phyloP scores from a whole-genome alignment of 1,139 yeast species.

The Taphrina pruni region DNA sequence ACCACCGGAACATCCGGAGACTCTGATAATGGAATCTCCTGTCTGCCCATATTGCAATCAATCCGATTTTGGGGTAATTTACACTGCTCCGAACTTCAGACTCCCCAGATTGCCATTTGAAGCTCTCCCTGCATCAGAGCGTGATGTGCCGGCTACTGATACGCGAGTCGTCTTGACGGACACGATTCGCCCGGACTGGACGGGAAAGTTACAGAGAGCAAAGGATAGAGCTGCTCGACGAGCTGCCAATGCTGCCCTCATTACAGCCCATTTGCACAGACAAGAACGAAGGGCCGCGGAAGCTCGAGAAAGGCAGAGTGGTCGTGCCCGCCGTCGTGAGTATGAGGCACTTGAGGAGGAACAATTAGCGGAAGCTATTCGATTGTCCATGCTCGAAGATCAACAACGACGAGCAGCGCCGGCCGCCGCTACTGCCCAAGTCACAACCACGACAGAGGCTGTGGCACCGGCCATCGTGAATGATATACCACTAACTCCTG shows the following conservation, averaged over 20 bases:
- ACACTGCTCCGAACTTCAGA: constrained; percentile 60
- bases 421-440: background rate
- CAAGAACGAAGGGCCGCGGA: constrained; percentile 37
- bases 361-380: constrained; percentile 58
- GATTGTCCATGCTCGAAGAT: constrained; percentile 73
- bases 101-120: constrained; percentile 15
- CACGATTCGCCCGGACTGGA: constrained; percentile 91
- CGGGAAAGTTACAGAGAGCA: constrained; percentile 69
- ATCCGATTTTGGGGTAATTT: constrained; percentile 82
- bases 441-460: background rate
- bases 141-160: constrained; percentile 60
- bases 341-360: constrained; percentile 33
- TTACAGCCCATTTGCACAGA: constrained; percentile 40
- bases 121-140: constrained; percentile 19
- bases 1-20: constrained; percentile 43
- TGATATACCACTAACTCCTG: background rate
- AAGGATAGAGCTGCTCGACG: constrained; percentile 78
- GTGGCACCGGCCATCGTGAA: background rate
- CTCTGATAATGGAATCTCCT: constrained; percentile 82
- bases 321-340: constrained; percentile 31
- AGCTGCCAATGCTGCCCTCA: constrained; percentile 60
- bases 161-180: constrained; percentile 78
- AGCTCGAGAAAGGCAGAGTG: constrained; percentile 22
- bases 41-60: constrained; percentile 93
- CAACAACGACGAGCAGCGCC: constrained; percentile 56